Conservation (phyloP, 163 green algal species). For the Trebouxia gelatinosa region DNA sequence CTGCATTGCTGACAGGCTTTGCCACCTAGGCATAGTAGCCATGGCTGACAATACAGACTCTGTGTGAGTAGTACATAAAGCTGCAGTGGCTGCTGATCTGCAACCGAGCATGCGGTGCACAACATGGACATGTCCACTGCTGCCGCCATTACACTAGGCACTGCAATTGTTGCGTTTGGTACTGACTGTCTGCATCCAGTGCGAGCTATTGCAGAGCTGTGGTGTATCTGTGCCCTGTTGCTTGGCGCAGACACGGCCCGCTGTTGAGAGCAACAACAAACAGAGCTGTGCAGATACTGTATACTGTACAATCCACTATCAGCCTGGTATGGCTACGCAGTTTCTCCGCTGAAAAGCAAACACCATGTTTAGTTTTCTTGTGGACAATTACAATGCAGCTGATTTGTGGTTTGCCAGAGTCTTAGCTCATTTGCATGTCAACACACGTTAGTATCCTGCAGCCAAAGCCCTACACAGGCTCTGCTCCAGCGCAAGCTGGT, state of each 20-base stretch:
- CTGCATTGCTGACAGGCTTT: neutral
- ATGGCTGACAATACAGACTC: neutral
- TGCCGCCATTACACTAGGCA: neutral
- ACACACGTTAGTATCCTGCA: too few species aligned
- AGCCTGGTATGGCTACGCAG: neutral
- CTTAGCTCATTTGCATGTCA: too few species aligned
- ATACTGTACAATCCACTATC: neutral
- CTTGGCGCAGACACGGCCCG: neutral
- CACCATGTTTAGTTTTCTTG: too few species aligned
- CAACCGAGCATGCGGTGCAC: neutral
- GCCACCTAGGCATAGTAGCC: neutral
- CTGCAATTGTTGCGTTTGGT: too few species aligned
- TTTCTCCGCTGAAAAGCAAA: too few species aligned
- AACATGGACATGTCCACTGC: neutral
- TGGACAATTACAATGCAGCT: too few species aligned
- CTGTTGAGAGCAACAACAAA: neutral
- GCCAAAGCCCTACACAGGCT: too few species aligned
- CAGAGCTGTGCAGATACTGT: neutral
- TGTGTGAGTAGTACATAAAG: neutral
- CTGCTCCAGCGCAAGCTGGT: too few species aligned
- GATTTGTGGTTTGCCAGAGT: too few species aligned
- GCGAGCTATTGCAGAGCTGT: neutral
- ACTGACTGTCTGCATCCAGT: neutral
- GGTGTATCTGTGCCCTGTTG: neutral
- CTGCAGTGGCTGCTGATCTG: neutral